Evolutionary conservation across 2,329 filamentous ascomycete genomes (phyloP).

Genomic region (Trichophyton schoenleinii): DNA sequence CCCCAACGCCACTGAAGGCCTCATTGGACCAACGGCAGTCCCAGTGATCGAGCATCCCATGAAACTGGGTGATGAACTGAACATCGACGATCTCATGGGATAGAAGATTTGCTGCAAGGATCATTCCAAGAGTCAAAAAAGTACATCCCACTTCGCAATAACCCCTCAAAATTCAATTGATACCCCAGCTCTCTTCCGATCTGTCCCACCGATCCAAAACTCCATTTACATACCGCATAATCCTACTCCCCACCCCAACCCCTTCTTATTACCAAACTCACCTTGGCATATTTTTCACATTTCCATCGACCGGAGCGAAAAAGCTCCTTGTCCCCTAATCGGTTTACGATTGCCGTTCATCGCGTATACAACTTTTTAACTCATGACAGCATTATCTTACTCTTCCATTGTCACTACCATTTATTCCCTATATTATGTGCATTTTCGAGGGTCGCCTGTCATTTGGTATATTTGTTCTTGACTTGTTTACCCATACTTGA

Average conservation of each 20-base stretch:
- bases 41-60: conserved; percentile 9
- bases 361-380: neutral
- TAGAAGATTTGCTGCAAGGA: conserved; percentile 8
- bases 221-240: neutral
- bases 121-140: neutral
- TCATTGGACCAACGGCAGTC: conserved; percentile 13
- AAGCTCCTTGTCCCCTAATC: neutral
- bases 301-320: neutral
- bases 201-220: neutral
- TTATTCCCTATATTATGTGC: neutral
- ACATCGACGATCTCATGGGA: conserved; percentile 18
- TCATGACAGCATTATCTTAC: neutral
- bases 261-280: neutral
- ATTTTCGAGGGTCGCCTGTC: neutral
- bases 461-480: neutral
- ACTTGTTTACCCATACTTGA: neutral
- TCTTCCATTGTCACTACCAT: neutral
- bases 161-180: neutral
- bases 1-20: conserved; percentile 2
- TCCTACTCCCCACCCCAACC: neutral
- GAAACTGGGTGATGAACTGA: conserved; percentile 15
- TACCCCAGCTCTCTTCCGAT: no score
- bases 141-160: neutral
- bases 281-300: neutral
- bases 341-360: neutral